Evolutionary conservation across 345 rosid species (phyloP).

Genomic region (Eucalyptus virginea): DNA sequence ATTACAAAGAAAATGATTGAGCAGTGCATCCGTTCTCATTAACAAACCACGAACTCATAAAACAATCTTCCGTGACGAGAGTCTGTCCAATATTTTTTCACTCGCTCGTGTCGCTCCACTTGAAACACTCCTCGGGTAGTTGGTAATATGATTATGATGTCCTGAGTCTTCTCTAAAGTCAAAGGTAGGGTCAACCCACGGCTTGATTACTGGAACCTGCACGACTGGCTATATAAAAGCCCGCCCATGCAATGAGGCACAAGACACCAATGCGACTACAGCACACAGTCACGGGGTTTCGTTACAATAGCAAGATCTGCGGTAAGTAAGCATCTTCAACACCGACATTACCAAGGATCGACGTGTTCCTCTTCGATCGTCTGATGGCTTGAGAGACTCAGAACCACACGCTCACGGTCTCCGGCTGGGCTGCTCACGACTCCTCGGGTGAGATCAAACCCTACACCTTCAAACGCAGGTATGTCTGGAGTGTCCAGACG

Average conservation of each 20-base stretch:
- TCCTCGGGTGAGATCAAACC: conserved; percentile 33
- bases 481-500: not conserved
- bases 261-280: not conserved
- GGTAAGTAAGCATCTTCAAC: not conserved
- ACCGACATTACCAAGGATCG: not conserved
- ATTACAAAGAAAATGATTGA: not conserved
- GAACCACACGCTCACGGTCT: conserved; percentile 36
- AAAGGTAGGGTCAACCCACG: not conserved
- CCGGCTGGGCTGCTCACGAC: conserved; percentile 48
- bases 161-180: not conserved
- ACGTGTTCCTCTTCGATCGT: not conserved
- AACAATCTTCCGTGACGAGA: not conserved
- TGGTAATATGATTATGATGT: not conserved
- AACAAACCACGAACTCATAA: not conserved
- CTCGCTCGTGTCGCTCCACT: not conserved
- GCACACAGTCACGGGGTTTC: not conserved
- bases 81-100: not conserved
- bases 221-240: not conserved
- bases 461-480: conserved; percentile 42
- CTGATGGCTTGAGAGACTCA: conserved; percentile 34
- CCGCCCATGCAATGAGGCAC: not conserved
- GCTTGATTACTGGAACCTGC: not conserved
- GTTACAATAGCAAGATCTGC: not conserved
- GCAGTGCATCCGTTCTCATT: not conserved
- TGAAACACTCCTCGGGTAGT: not conserved